phyloP scores from a whole-genome alignment of 2,329 filamentous ascomycete species.

The Zalaria obscura region DNA sequence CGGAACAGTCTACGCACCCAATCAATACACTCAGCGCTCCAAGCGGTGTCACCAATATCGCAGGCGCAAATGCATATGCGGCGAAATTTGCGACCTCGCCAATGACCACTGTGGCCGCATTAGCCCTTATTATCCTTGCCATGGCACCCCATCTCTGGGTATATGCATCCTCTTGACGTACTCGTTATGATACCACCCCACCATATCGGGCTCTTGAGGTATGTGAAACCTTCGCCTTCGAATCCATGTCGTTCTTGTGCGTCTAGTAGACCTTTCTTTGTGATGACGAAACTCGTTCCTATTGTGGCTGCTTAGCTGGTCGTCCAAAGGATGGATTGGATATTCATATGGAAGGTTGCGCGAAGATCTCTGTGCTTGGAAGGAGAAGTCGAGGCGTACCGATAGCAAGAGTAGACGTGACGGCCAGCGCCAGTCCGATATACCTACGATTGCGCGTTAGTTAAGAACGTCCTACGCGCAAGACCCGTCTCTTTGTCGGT shows the following conservation, averaged over 20 bases:
- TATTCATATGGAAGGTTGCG: no score
- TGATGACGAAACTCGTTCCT: conserved; percentile 97
- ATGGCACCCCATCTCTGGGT: conserved; percentile 11
- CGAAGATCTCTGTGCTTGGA: no score
- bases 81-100: conserved; percentile 97
- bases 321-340: neutral
- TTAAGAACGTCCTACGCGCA: neutral
- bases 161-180: conserved; percentile 30
- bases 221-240: conserved; percentile 90
- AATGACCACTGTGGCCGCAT: conserved; percentile 52
- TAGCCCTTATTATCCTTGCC: neutral
- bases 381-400: conserved; percentile 34
- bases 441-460: conserved; percentile 40
- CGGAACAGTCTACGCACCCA: conserved; percentile 34
- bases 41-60: conserved; percentile 92
- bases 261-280: conserved; percentile 93
- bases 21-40: conserved; percentile 91
- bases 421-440: conserved; percentile 61
- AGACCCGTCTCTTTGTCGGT: no score
- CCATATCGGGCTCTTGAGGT: conserved; percentile 90
- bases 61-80: conserved; percentile 93
- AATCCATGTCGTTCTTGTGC: conserved; percentile 87
- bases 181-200: conserved; percentile 87
- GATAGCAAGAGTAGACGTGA: conserved; percentile 61
- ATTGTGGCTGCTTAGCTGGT: conserved; percentile 3